phyloP scores from a whole-genome alignment of 805 yeast genomes.

The Hanseniaspora clermontiae region DNA sequence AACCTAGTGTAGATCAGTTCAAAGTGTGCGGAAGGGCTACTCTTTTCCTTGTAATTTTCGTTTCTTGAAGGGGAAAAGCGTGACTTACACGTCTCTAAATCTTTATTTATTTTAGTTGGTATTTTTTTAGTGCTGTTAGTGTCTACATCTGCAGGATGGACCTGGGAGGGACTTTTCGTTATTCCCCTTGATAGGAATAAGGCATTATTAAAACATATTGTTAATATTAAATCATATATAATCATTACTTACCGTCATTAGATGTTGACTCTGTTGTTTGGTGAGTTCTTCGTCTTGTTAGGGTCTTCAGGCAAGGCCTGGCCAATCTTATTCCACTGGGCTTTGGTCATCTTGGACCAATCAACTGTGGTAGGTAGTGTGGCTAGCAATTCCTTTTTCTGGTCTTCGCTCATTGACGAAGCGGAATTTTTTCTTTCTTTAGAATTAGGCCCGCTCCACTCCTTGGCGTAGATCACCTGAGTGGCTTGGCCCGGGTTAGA shows the following conservation, averaged over 20 bases:
- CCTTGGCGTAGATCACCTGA: slow-evolving; percentile 19
- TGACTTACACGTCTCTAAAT: too few relatives aligned
- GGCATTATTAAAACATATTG: too few relatives aligned
- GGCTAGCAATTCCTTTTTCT: background rate
- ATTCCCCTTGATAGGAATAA: too few relatives aligned
- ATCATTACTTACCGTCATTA: background rate
- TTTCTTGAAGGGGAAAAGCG: too few relatives aligned
- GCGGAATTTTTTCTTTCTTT: background rate
- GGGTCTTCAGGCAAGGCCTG: slow-evolving; percentile 2
- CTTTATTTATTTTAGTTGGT: too few relatives aligned
- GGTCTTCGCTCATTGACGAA: slow-evolving; percentile 4
- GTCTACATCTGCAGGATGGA: too few relatives aligned
- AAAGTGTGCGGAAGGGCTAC: too few relatives aligned
- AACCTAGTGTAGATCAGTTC: too few relatives aligned
- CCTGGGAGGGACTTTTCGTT: too few relatives aligned
- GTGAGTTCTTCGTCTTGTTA: background rate
- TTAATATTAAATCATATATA: background rate
- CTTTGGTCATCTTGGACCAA: slow-evolving; percentile 8
- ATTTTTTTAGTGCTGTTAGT: too few relatives aligned
- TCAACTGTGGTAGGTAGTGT: background rate
- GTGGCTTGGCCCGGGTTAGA: slow-evolving; percentile 21
- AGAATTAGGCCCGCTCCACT: slow-evolving; percentile 9
- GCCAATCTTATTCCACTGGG: slow-evolving; percentile 4
- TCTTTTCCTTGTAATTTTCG: too few relatives aligned
- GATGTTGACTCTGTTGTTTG: slow-evolving; percentile 10